Base-by-base conservation (phyloP, 129 eudicot genomes). In the Sambucus nigra region DNA sequence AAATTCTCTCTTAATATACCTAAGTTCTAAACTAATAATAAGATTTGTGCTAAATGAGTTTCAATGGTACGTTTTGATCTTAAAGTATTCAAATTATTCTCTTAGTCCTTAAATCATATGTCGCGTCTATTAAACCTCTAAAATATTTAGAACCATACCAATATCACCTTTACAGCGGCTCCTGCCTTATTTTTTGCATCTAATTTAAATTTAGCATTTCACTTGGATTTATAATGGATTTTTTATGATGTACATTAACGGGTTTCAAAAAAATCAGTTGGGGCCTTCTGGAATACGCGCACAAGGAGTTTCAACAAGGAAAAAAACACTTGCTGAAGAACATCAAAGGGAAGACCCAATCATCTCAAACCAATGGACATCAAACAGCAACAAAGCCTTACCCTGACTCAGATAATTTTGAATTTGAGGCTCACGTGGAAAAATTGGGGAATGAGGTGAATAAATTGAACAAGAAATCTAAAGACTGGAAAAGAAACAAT, bases 231-330 rank as follows among this genome's bases (percentile, higher is more conserved):
- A n/a, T n/a, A n/a, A n/a, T 35, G 42, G 13, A 15, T 2, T 35
- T 35, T 15, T 8, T 35, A 35, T 15, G 13, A 35, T 2, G 8
- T 35, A n/a, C 8, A 44, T 39, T 14, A 35, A 21, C 64, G 76
- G 70, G 76, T 22, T 71, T 71, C 64, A 57, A 61, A 15, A 71
- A 71, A 59, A 63, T 65, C 10, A 62, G 62, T 42, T 55, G 55
- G 66, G 65, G 45, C 14, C 59, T 22, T 13, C 64, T 60, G 65
- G 71, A 71, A 42, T 71, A 71, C 17, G 69, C 24, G 40, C 64
- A 58, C 25, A 16, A 46, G 33, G 25, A 54, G 51, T 71, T 71
- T 47, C 70, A 64, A 45, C 35, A 25, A 22, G 76, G 71, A 11
- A 57, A 71, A 6, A 23, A 40, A 11, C 31, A 64, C 52, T 41